A percentile compares a stretch with the other conserved stretches of the same genome.
These are phyloP conservation scores for Cladorrhinum samala DNA, from an alignment of 495 filamentous ascomycete species.

Conservation along the genomic window DNA sequence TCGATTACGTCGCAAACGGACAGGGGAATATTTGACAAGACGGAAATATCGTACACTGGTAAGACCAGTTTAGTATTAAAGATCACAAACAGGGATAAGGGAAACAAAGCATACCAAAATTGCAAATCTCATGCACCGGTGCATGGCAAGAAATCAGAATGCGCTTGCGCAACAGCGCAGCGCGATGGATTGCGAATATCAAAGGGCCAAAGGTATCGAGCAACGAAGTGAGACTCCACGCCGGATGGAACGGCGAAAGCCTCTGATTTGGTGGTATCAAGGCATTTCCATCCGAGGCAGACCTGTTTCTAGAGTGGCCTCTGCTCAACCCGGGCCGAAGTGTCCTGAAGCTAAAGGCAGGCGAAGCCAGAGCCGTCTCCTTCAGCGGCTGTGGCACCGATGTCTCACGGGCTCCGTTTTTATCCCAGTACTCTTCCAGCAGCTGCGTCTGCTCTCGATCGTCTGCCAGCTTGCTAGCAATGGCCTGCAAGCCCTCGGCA, in stretches of 20 bases:
- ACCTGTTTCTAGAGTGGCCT: slow-evolving; percentile 48
- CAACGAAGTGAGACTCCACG: slow-evolving; percentile 68
- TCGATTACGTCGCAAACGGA: slow-evolving; percentile 60
- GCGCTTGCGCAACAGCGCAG: slow-evolving; percentile 80
- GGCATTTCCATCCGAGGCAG: slow-evolving; percentile 53
- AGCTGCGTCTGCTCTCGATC: slow-evolving; percentile 51
- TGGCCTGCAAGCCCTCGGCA: slow-evolving; percentile 64
- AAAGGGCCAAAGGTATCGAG: slow-evolving; percentile 83
- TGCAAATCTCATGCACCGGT: slow-evolving; percentile 77
- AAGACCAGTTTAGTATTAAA: slow-evolving; percentile 1
- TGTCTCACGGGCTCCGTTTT: slow-evolving; percentile 50
- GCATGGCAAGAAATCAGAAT: slow-evolving; percentile 79
- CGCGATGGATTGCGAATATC: slow-evolving; percentile 82
- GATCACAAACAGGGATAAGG: neutral
- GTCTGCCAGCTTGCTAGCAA: slow-evolving; percentile 56
- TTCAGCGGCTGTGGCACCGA: slow-evolving; percentile 40
- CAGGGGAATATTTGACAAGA: slow-evolving; percentile 71
- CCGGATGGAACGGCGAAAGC: slow-evolving; percentile 76
- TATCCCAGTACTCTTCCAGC: slow-evolving; percentile 76
- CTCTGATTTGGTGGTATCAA: slow-evolving; percentile 62
- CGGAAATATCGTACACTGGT: slow-evolving; percentile 86
- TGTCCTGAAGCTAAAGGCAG: slow-evolving; percentile 32
- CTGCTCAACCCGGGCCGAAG: slow-evolving; percentile 27
- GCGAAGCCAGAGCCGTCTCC: slow-evolving; percentile 52
- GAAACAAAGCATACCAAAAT: slow-evolving; percentile 60